Conservation (phyloP, 805 yeast genomes). For the Scheffersomyces coipomensis region DNA sequence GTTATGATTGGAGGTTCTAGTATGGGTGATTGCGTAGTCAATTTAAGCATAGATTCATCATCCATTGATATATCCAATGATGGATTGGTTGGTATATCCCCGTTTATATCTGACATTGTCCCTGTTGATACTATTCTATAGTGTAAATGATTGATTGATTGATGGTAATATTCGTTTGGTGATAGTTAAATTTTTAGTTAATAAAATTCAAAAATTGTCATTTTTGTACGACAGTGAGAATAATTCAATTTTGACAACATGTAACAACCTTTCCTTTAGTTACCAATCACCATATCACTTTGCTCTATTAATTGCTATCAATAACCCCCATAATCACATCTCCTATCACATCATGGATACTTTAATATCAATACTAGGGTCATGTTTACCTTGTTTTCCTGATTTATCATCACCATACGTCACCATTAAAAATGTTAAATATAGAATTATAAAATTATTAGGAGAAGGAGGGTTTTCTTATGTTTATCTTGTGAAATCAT, state of each 20-base stretch:
- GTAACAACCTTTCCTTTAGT: too few relatives aligned
- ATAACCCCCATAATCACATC: too few relatives aligned
- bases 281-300: too few relatives aligned
- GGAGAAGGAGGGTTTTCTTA: constrained; percentile 92
- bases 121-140: too few relatives aligned
- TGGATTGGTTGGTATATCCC: background rate
- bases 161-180: too few relatives aligned
- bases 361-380: constrained; percentile 16
- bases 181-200: too few relatives aligned
- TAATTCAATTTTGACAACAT: too few relatives aligned
- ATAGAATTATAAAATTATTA: constrained; percentile 64
- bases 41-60: background rate
- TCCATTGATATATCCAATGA: background rate
- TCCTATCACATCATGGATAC: constrained; percentile 21
- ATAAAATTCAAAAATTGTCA: too few relatives aligned
- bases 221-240: too few relatives aligned
- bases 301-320: too few relatives aligned
- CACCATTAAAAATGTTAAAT: constrained; percentile 58
- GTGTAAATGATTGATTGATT: too few relatives aligned
- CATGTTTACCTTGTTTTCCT: constrained; percentile 48
- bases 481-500: constrained; percentile 68
- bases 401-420: constrained; percentile 51
- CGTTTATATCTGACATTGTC: too few relatives aligned
- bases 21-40: background rate
- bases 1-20: background rate